phyloP scores from a whole-genome alignment of 306 rosid genomes.

The Cyclanthera cordifolia region DNA sequence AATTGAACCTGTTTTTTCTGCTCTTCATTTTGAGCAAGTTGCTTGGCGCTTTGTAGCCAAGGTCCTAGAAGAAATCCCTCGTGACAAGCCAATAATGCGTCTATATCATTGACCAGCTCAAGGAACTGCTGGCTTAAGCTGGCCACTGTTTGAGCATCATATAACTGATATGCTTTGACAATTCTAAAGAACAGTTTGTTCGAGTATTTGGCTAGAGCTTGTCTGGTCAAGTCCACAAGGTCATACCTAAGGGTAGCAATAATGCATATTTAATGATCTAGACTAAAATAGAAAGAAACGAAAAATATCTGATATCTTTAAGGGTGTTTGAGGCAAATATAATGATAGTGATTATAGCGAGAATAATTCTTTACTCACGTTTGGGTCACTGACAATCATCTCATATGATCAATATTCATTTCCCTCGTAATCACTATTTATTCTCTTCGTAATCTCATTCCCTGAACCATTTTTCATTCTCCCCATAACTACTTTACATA shows the following conservation, averaged over 20 bases:
- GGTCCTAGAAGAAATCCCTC: constrained; percentile 87
- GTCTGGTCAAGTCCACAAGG: constrained; percentile 77
- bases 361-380: too few relatives aligned
- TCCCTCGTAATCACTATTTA: too few relatives aligned
- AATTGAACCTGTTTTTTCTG: constrained; percentile 57
- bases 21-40: constrained; percentile 58
- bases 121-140: constrained; percentile 42
- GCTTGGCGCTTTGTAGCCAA: constrained; percentile 76
- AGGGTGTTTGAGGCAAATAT: background rate
- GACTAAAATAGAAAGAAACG: background rate
- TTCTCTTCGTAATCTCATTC: too few relatives aligned
- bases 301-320: background rate
- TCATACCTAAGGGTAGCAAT: constrained; percentile 46
- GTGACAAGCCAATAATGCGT: constrained; percentile 62
- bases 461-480: too few relatives aligned
- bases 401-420: too few relatives aligned
- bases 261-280: background rate
- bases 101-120: constrained; percentile 61
- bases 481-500: too few relatives aligned
- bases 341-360: too few relatives aligned
- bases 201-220: constrained; percentile 69
- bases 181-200: constrained; percentile 49
- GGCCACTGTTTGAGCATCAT: constrained; percentile 26
- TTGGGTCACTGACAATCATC: too few relatives aligned
- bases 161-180: constrained; percentile 49